phyloP scores from a whole-genome alignment of 768 basidiomycete species.

The Xanthoconium purpureum region DNA sequence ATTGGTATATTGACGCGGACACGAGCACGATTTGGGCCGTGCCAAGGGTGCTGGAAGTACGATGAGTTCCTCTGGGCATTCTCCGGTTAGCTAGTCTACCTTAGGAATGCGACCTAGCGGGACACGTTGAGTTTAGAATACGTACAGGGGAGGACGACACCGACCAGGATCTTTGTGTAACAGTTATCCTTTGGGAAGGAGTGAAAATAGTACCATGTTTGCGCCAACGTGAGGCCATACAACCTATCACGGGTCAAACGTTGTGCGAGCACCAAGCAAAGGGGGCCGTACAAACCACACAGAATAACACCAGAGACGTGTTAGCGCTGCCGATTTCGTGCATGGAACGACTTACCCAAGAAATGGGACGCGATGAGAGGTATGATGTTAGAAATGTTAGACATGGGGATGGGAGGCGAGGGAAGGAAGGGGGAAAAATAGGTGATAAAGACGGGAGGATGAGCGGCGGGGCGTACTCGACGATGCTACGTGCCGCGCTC shows the following conservation, averaged over 20 bases:
- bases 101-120: slow-evolving; percentile 28
- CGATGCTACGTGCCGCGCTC: slow-evolving; percentile 27
- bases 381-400: background rate
- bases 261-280: background rate
- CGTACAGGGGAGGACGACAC: background rate
- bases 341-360: slow-evolving; percentile 15
- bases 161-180: slow-evolving; percentile 33
- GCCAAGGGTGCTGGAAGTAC: slow-evolving; percentile 18
- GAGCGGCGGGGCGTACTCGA: slow-evolving; percentile 10
- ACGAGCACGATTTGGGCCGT: slow-evolving; percentile 31
- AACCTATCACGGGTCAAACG: slow-evolving; percentile 21
- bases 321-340: slow-evolving; percentile 3
- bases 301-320: slow-evolving; percentile 27
- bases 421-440: background rate
- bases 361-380: slow-evolving; percentile 30
- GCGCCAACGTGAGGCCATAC: slow-evolving; percentile 35
- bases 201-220: slow-evolving; percentile 35
- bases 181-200: slow-evolving; percentile 29
- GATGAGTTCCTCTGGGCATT: slow-evolving; percentile 1
- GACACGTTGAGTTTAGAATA: background rate
- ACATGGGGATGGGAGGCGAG: slow-evolving; percentile 14
- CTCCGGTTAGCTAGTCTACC: slow-evolving; percentile 10
- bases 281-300: slow-evolving; percentile 28
- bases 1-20: slow-evolving; percentile 32
- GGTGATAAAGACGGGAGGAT: slow-evolving; percentile 6